A percentile compares a stretch with the other conserved stretches of the same genome.
Evolutionary conservation across 805 yeast genomes (phyloP).

Genomic region (Cyberlindnera nakhonratchasimensis): DNA sequence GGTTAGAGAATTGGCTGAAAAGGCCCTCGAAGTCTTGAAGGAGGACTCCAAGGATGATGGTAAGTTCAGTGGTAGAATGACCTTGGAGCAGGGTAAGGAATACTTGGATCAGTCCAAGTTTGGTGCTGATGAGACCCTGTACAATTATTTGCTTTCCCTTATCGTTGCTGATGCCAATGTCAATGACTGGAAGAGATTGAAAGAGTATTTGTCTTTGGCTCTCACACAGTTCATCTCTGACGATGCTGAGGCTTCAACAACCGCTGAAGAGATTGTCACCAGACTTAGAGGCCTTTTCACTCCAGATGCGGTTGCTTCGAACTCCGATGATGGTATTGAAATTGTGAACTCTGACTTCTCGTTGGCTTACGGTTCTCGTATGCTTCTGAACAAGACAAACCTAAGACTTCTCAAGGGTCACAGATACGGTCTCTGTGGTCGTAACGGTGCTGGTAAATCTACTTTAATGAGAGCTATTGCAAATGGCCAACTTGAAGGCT

Average conservation of each 20-base stretch:
- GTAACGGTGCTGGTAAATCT: conserved; percentile 99
- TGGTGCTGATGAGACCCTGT: conserved; percentile 37
- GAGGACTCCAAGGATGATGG: conserved; percentile 78
- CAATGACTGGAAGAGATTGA: conserved; percentile 64
- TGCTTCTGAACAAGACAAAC: conserved; percentile 91
- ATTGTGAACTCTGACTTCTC: conserved; percentile 94
- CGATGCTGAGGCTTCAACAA: conserved; percentile 35
- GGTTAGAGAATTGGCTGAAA: conserved; percentile 88
- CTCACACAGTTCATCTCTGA: conserved; percentile 34
- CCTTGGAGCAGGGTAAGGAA: conserved; percentile 48
- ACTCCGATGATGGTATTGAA: conserved; percentile 78
- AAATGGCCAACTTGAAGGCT: conserved; percentile 95
- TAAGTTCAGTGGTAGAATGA: conserved; percentile 71
- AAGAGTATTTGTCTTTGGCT: conserved; percentile 48
- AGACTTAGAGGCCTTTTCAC: conserved; percentile 53
- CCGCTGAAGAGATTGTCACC: conserved; percentile 43
- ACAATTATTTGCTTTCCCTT: conserved; percentile 49
- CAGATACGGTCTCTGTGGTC: conserved; percentile 95
- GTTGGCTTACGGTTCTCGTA: conserved; percentile 94
- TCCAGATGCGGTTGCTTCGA: conserved; percentile 51
- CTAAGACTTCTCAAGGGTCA: conserved; percentile 88
- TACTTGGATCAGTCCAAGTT: conserved; percentile 35
- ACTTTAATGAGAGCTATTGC: conserved; percentile 96
- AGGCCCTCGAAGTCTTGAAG: conserved; percentile 77
- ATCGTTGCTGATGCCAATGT: conserved; percentile 65